Evolutionary conservation across 108 stramenopile genomes (phyloP).

Genomic region (Cyclotella baltica): DNA sequence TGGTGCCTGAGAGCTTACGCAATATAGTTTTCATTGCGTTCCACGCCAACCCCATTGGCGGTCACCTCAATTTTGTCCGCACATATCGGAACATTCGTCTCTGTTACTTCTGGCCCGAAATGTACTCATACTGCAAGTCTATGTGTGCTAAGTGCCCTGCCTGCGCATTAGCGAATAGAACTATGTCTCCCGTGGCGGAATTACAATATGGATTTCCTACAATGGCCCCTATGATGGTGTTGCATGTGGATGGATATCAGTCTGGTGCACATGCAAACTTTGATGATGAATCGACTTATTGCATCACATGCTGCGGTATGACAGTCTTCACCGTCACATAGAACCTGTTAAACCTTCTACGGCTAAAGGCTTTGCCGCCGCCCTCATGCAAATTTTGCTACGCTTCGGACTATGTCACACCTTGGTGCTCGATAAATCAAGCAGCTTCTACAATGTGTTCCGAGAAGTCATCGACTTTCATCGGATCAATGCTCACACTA

Average conservation of each 20-base stretch:
- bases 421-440: slow-evolving; percentile 5
- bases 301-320: slow-evolving; percentile 24
- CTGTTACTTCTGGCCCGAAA: slow-evolving; percentile 22
- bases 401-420: slow-evolving; percentile 1
- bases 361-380: slow-evolving; percentile 3
- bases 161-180: slow-evolving; percentile 1
- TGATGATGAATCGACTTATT: neutral
- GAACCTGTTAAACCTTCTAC: neutral
- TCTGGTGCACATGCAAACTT: slow-evolving; percentile 10
- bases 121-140: slow-evolving; percentile 4
- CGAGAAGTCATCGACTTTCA: neutral
- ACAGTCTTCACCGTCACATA: slow-evolving; percentile 7
- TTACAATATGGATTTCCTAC: slow-evolving; percentile 11
- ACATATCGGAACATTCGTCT: slow-evolving; percentile 15
- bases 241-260: neutral
- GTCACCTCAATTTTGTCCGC: slow-evolving; percentile 13
- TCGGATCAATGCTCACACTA: neutral
- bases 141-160: slow-evolving; percentile 9
- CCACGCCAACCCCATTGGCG: slow-evolving; percentile 27
- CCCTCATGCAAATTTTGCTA: slow-evolving; percentile 21
- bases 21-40: slow-evolving; percentile 40
- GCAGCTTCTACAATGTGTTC: slow-evolving; percentile 11
- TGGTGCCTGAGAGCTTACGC: slow-evolving; percentile 8
- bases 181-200: neutral
- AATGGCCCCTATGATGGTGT: neutral